phyloP scores from a whole-genome alignment of 73 alveolate genomes.

The Durusdinium trenchii region DNA sequence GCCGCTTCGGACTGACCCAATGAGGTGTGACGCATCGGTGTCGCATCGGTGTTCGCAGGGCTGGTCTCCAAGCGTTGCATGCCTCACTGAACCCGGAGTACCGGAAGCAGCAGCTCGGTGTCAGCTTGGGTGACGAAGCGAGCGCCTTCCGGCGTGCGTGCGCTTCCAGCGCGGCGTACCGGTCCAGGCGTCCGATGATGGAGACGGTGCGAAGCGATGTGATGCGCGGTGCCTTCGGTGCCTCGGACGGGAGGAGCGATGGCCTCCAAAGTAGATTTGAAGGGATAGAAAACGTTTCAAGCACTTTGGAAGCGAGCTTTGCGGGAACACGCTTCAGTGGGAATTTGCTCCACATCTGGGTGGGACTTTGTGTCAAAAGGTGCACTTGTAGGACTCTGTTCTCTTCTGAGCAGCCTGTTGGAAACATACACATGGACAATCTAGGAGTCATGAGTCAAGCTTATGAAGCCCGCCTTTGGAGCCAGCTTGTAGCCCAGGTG shows the following conservation, averaged over 20 bases:
- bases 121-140: not conserved
- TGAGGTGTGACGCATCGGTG: too few species aligned
- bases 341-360: too few species aligned
- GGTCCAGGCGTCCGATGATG: conserved; percentile 89
- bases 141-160: not conserved
- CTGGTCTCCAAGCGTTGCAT: conserved; percentile 45
- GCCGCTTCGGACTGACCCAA: too few species aligned
- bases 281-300: too few species aligned
- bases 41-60: not conserved
- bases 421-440: too few species aligned
- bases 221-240: conserved; percentile 70
- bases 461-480: not conserved
- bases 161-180: not conserved
- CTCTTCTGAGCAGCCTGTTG: too few species aligned
- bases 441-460: too few species aligned
- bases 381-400: too few species aligned
- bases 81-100: conserved; percentile 79
- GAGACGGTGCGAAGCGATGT: conserved; percentile 83
- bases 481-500: not conserved
- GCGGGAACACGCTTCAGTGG: too few species aligned
- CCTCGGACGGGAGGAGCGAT: not conserved
- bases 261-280: too few species aligned
- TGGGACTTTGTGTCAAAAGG: too few species aligned
- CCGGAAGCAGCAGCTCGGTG: conserved; percentile 48
- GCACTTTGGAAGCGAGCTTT: too few species aligned